Evolutionary conservation across 768 basidiomycete genomes (phyloP), one percentile per base, ranked within the genome.

Genomic region (Epithele typhae): DNA sequence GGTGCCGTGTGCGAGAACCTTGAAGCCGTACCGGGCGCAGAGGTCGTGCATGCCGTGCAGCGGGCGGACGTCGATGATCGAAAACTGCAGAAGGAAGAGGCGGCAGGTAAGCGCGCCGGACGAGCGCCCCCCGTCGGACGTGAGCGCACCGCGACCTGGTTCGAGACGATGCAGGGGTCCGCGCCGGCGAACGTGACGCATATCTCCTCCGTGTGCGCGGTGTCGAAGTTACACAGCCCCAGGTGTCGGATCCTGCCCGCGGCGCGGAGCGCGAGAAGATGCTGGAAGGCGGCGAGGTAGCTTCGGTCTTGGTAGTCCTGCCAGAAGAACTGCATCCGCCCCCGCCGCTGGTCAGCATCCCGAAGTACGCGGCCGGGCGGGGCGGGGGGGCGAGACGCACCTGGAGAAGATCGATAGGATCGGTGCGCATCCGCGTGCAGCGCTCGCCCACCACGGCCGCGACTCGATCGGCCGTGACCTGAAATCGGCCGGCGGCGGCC

Each of bases 181-280:
- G 80, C 82, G 1, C 76, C 75, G 4, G 84, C 86, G 21, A 87
- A 66, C 35, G 76, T 72, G 17, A 82, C 79, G 64, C 88, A 90
- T 43, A 89, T 86, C 60, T 90, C 85, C 58, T 87, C 85, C 19
- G 81, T 84, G 36, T 76, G 71, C 40, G 74, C 71, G 1, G 86
- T 66, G 63, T 91, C 88, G 55, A 90, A 90, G 63, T 90, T 90
- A 63, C 82, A 84, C 40, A 90, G 68, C 4, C 87, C 87, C 21
- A 90, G 72, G 17, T 78, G 73, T 12, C 73, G 68, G 52, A 88
- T 83, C 49, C 75, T 55, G 5, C 79, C 80, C 42, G 79, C 72
- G 5, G 66, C 54, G 55, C 75, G 77, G 18, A 89, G 64, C 50
- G 81, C 73, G 10, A 73, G 66, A 7, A 89, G 71, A 51, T 77